These are phyloP conservation scores for Plantago elongata DNA, from an alignment of 257 asterid genomes.

Conservation along the genomic window DNA sequence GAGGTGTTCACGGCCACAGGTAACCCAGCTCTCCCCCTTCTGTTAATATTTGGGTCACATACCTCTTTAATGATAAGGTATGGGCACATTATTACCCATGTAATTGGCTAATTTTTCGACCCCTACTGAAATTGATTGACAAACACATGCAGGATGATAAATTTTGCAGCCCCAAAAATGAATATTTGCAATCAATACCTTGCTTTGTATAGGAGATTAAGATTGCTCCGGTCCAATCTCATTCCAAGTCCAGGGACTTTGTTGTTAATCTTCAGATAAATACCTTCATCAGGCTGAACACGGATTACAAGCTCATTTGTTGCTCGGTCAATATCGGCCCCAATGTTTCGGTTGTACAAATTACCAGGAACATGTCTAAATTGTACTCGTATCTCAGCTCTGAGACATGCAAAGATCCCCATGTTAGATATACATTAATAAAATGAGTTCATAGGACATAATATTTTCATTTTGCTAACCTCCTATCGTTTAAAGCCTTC, in stretches of 20 bases:
- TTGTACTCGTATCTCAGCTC: conserved; percentile 93
- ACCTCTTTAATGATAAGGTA: too few relatives aligned
- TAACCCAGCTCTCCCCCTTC: too few relatives aligned
- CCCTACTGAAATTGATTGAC: too few relatives aligned
- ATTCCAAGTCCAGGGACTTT: conserved; percentile 95
- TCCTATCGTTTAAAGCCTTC: conserved; percentile 76
- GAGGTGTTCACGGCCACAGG: too few relatives aligned
- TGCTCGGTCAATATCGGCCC: conserved; percentile 79
- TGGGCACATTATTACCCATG: too few relatives aligned
- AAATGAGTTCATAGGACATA: background rate
- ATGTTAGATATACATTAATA: background rate
- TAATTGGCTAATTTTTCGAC: too few relatives aligned
- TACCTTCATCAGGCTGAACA: conserved; percentile 94
- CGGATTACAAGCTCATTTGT: conserved; percentile 96
- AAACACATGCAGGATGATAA: too few relatives aligned
- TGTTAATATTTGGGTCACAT: too few relatives aligned
- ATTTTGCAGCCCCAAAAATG: too few relatives aligned
- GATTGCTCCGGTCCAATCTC: conserved; percentile 87
- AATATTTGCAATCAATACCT: conserved; percentile 40
- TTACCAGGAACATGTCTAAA: conserved; percentile 95
- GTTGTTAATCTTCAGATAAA: conserved; percentile 82
- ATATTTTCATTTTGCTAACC: conserved; percentile 34
- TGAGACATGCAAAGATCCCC: conserved; percentile 21
- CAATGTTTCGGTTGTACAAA: conserved; percentile 61
- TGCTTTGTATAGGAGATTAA: conserved; percentile 83